These are phyloP conservation scores for Candida koratica DNA, from an alignment of 805 yeast species.

Conservation along the genomic window DNA sequence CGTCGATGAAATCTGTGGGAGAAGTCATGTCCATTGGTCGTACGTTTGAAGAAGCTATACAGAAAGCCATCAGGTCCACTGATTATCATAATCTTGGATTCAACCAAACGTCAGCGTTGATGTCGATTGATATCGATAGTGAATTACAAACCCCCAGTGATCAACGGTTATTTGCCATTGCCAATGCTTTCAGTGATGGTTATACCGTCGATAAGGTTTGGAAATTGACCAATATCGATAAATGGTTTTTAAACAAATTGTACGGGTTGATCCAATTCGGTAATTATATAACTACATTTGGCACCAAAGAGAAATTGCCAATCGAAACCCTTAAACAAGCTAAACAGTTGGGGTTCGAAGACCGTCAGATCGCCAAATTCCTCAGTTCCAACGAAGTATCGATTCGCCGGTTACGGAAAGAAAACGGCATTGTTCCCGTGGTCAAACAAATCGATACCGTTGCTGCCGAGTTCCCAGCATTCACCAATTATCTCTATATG, in stretches of 20 bases:
- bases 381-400: conserved; percentile 88
- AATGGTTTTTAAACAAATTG: conserved; percentile 92
- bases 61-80: conserved; percentile 93
- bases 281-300: conserved; percentile 53
- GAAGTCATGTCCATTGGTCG: conserved; percentile 99
- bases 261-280: conserved; percentile 72
- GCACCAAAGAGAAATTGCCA: conserved; percentile 60
- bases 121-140: conserved; percentile 87
- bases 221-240: conserved; percentile 87
- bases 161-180: conserved; percentile 92
- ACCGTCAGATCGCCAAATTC: conserved; percentile 90
- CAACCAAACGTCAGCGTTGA: conserved; percentile 74
- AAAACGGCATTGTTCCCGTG: conserved; percentile 81
- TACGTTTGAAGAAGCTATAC: conserved; percentile 95
- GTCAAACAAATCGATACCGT: conserved; percentile 97
- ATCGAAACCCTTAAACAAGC: conserved; percentile 68
- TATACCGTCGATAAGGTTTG: conserved; percentile 91
- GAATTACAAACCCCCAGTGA: conserved; percentile 98
- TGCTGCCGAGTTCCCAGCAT: conserved; percentile 98
- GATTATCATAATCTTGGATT: conserved; percentile 96
- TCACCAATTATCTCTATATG: conserved; percentile 88
- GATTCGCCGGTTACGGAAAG: conserved; percentile 82
- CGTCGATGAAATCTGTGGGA: conserved; percentile 98
- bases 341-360: conserved; percentile 95
- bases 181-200: conserved; percentile 86